Percentiles rank a stretch among this genome's conserved stretches.
These are phyloP conservation scores for Orbilia javanica DNA, from an alignment of 2,329 filamentous ascomycete species.

Conservation along the genomic window DNA sequence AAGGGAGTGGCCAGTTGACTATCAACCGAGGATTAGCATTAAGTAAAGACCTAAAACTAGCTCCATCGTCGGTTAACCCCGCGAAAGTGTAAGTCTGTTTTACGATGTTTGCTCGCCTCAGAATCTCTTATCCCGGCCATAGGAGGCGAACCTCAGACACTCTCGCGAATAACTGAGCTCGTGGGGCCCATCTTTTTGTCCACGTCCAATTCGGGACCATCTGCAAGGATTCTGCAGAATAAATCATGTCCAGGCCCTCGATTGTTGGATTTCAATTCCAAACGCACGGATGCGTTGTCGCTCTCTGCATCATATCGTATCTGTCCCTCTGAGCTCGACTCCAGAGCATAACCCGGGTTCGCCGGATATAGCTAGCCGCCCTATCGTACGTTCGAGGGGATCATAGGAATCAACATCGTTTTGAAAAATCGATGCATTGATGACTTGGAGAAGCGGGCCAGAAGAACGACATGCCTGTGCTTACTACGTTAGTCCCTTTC, in stretches of 20 bases:
- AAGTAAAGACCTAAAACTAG: conserved; percentile 2
- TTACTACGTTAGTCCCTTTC: background rate
- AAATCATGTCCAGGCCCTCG: background rate
- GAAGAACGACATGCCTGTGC: background rate
- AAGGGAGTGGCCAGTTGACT: too few species aligned
- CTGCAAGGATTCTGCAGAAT: conserved; percentile 28
- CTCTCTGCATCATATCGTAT: background rate
- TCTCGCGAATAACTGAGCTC: background rate
- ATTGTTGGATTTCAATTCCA: conserved; percentile 18
- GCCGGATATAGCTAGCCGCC: background rate
- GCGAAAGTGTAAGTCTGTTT: background rate
- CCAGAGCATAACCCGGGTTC: background rate
- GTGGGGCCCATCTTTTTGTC: background rate
- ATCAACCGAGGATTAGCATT: too few species aligned
- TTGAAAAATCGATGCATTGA: conserved; percentile 24
- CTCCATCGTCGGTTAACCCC: conserved; percentile 42
- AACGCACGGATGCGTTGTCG: conserved; percentile 47
- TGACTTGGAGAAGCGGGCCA: conserved; percentile 23
- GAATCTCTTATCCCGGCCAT: background rate
- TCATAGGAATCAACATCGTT: background rate
- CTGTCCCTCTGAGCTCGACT: background rate
- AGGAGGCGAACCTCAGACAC: background rate
- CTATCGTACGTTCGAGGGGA: background rate
- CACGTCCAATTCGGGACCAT: background rate
- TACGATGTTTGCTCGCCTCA: too few species aligned